Base-by-base conservation (phyloP, 495 filamentous ascomycete genomes). In the Podospora appendiculata region DNA sequence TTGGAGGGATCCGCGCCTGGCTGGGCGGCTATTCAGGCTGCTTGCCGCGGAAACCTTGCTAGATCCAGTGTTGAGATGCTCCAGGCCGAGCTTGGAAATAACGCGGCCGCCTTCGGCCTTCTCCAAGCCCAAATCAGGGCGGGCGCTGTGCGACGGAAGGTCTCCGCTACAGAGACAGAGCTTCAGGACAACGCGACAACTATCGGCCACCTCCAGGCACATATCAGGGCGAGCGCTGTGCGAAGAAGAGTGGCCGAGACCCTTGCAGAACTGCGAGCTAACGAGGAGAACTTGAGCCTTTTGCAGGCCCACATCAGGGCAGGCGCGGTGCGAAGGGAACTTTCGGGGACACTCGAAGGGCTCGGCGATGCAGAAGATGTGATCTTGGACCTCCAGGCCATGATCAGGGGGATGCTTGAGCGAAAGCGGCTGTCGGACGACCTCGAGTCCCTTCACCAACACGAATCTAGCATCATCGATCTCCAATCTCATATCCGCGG, bases 401-500 rank as follows among this genome's bases (percentile, higher is more conserved):
- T 66, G 19, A 65, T 71, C 48, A 71, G 80, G 39, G 81, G 77
- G 43, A 80, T 81, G 75, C 61, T 83, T 18, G 59, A 75, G 32
- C 63, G 78, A 19, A 64, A 70, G 19, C 71, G 69, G 9, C 53
- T 79, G 10, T 70, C 74, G 6, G 66, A 69, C 12, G 72, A 80
- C 8, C 69, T 76, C 19, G 75, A 84, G 42, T 72, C 75, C 12
- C 72, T 98, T 16, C 70, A 80, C 48, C 68, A 68, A 16, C 71
- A 93, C 53, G 74, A 76, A 9, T 52, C 70, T 3, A 61, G 68
- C 5, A 82, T 95, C 53, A 76, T 71, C 8, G 65, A 76, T 9
- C 73, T 96, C 8, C 93, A 99, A 65, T 79, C 86, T 9, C 74
- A 79, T 32, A 75, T 78, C 41, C 82, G 93, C 41, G 90, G 87